Evolutionary conservation across 1,284 basidiomycete species (phyloP), one percentile per base, ranked within the genome.

Genomic region (Takashimella tepidaria): DNA sequence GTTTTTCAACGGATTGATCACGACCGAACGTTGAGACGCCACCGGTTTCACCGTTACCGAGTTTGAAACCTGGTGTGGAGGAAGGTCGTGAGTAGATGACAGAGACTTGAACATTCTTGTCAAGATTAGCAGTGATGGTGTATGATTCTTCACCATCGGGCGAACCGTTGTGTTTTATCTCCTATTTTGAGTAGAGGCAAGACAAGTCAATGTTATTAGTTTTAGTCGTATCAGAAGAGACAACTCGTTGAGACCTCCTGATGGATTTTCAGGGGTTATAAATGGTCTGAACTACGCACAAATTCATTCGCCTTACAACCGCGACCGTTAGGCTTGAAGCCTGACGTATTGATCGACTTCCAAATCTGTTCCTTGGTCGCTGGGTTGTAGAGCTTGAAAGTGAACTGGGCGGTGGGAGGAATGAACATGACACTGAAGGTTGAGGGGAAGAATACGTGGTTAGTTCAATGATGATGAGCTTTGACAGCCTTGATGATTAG

Each of bases 11-110:
- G 3, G 53, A 47, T 44, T 76, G 69, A 66, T 90, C 84, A 19
- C 81, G 74, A 13, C 96, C 96, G 76, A 92, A 98, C 77, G 90
- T 88, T 55, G 89, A 90, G 76, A 85, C 87, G 1, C 96, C 96
- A 8, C 92, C 95, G 57, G 87, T 81, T 13, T 86, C 82, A 5
- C 92, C 93, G 48, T 84, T 81, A 54, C 96, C 96, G 54, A 95
- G 76, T 80, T 98, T 98, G 83, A 85, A 98, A 24, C 95, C 95
- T 12, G 87, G 83, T 1, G 83, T 81, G n/a, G 76, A 72, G 23
- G 83, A 80, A 12, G 89, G 84, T 47, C 88, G 85, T 23, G 80
- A 78, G 60, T 91, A 79, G 23, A 85, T 83, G 60, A 97, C 78
- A 20, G 85, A 84, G 55, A 98, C 72, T 72, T 93, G 88, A 27